Base-by-base conservation (phyloP, 2,329 filamentous ascomycete species). In the Cytospora leucostoma region DNA sequence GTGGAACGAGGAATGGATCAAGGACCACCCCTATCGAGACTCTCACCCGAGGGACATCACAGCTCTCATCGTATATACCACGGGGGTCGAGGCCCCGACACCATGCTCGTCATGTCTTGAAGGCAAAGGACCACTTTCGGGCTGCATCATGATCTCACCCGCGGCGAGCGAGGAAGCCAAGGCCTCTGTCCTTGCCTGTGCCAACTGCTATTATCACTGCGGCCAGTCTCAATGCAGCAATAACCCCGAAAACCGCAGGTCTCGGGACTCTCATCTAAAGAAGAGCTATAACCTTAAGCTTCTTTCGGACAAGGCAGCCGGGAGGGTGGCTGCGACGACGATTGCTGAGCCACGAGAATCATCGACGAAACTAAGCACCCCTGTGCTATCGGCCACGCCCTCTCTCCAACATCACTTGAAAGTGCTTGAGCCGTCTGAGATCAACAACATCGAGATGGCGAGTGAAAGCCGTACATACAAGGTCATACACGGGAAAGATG, bases 31-130 rank as follows among this genome's bases (percentile, higher is more conserved):
- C 0, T 74, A 62, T 17, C 44, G 15, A 7, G 73, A 75, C 56
- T 55, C 60, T 7, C 60, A 67, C 8, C 60, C 69, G 12, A 65
- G 69, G 35, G 73, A 75, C 52, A 56, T 74, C 6, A 70, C 72
- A 10, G 68, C 70, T 17, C 40, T 74, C 6, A 62, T 75, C 7
- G 64, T 75, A 8, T 72, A 75, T 35, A n/a, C 73, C 2, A 75
- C 71, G 1, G 74, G 74, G 15, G 70, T 74, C 2, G 61, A 61
- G 17, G 70, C 70, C 2, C 57, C 65, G 0, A 47, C 34, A 5
- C 69, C 73, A 2, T 76, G 74, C 63, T 21, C 34, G 0, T 59
- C 55, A 32, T 75, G 74, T 59, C 8, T 12, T 3, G 47, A 61
- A 1, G 70, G 70, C 2, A 64, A 59, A n/a, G 74, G 74, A 0